Percentiles rank a stretch among this genome's conserved stretches.
phyloP scores from a whole-genome alignment of 768 basidiomycete genomes.

The Boletus rex-veris region DNA sequence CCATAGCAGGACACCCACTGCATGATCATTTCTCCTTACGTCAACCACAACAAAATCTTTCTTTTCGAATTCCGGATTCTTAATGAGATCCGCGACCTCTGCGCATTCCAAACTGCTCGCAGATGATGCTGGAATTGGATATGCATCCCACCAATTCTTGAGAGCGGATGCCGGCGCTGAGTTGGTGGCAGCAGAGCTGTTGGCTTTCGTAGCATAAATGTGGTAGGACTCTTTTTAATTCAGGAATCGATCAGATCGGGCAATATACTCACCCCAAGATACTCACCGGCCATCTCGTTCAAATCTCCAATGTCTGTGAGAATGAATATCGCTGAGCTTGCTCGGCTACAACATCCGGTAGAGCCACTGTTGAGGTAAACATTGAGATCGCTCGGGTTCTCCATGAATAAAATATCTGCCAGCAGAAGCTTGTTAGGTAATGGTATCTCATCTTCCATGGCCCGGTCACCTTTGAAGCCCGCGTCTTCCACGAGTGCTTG shows the following conservation, averaged over 20 bases:
- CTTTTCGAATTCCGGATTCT: slow-evolving; percentile 6
- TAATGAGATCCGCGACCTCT: slow-evolving; percentile 36
- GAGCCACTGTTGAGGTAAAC: slow-evolving; percentile 26
- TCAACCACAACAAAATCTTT: slow-evolving; percentile 44
- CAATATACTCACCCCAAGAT: background rate
- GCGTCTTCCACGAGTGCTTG: slow-evolving; percentile 34
- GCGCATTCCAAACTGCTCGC: slow-evolving; percentile 31
- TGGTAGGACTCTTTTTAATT: slow-evolving; percentile 41
- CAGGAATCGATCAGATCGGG: background rate
- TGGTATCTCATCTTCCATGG: background rate
- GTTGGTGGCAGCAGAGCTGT: background rate
- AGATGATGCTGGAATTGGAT: slow-evolving; percentile 37
- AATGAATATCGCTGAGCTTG: background rate
- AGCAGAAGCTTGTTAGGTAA: background rate
- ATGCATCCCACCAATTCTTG: slow-evolving; percentile 53
- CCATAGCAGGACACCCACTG: slow-evolving; percentile 28
- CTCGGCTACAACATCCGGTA: slow-evolving; percentile 7
- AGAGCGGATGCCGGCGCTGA: slow-evolving; percentile 24
- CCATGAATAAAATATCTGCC: slow-evolving; percentile 40
- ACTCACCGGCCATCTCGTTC: slow-evolving; percentile 46
- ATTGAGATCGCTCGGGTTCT: slow-evolving; percentile 41
- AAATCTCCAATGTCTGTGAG: slow-evolving; percentile 30
- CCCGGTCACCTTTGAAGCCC: slow-evolving; percentile 40
- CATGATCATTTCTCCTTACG: slow-evolving; percentile 46
- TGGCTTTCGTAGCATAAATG: slow-evolving; percentile 43